Evolutionary conservation across 164 flowering plant genomes (phyloP), one percentile per base, ranked within the genome.

Genomic region (Cinnamomum chago): DNA sequence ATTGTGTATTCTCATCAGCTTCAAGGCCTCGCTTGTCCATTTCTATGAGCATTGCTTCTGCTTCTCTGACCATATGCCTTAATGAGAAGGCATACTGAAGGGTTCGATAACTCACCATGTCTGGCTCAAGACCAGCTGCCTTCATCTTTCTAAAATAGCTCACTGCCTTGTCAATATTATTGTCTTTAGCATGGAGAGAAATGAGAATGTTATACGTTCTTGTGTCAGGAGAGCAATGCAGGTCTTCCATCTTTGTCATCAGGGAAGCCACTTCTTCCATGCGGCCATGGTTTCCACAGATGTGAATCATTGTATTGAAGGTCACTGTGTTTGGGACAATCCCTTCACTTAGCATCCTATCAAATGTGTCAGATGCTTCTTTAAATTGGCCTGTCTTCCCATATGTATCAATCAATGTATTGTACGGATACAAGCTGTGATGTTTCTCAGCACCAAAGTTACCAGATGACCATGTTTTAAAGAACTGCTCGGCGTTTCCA

Each of bases 261-360:
- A 95, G 73, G 1, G 82, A 80, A 52, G 77, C 78, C 68, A 89
- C 95, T 84, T 95, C 94, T 23, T 84, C 88, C 47, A 92, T 76
- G 75, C 60, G 84, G 51, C 90, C 94, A 84, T 89, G 83, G 81
- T 90, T 95, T 10, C 97, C 99, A 75, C 82, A 90, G 25, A 93
- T 84, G 84, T 95, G 98, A 72, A 95, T 90, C 93, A 95, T 88
- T 22, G 98, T 92, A 79, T 93, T 95, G 82, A 95, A 93, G 70
- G 99, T 95, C 68, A 95, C 89, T 0, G 91, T 90, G 72, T 81
- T 92, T 6, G 92, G 98, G 25, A 83, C 75, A 62, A 92, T 82
- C 27, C 97, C 98, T 77, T 86, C 88, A 35, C 76, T 79, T 20
- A 95, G 88, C 97, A 95, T 93, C 78, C 24, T 75, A 4, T 75